Percentiles rank a stretch among this genome's conserved stretches.
phyloP scores from a whole-genome alignment of 2,329 filamentous ascomycete genomes.

The Alternaria dauci region DNA sequence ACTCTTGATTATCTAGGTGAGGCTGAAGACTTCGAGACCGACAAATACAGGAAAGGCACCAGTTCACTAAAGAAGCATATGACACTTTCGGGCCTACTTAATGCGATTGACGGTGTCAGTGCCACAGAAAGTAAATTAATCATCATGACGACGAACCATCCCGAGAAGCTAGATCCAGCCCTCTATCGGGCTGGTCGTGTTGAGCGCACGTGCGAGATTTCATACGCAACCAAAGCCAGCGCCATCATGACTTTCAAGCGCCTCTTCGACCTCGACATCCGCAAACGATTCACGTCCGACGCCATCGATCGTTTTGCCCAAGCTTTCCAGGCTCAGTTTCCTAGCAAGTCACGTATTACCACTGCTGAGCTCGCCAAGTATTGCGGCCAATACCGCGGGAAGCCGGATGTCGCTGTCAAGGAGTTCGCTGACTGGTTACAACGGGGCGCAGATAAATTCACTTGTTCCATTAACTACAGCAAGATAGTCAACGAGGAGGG shows the following conservation, averaged over 20 bases:
- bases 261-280: conserved; percentile 10
- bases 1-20: not conserved
- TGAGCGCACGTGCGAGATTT: conserved; percentile 79
- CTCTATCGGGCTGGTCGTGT: conserved; percentile 76
- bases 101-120: conserved; percentile 81
- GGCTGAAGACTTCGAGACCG: not conserved
- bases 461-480: conserved; percentile 6
- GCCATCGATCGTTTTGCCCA: conserved; percentile 18
- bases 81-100: conserved; percentile 75
- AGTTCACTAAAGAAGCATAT: conserved; percentile 2
- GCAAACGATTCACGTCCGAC: conserved; percentile 1
- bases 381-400: conserved; percentile 16
- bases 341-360: conserved; percentile 9
- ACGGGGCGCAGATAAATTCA: conserved; percentile 16
- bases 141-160: conserved; percentile 81
- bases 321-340: conserved; percentile 22
- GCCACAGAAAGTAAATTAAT: conserved; percentile 78
- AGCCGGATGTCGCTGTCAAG: conserved; percentile 17
- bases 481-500: conserved; percentile 7
- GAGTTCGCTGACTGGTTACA: conserved; percentile 20
- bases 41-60: not conserved
- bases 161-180: conserved; percentile 74
- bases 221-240: conserved; percentile 18
- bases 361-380: conserved; percentile 23
- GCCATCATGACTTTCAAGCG: conserved; percentile 15